A percentile compares a stretch with the other conserved stretches of the same genome.
phyloP scores from a whole-genome alignment of 768 basidiomycete genomes.

The Termitomyces sp. region DNA sequence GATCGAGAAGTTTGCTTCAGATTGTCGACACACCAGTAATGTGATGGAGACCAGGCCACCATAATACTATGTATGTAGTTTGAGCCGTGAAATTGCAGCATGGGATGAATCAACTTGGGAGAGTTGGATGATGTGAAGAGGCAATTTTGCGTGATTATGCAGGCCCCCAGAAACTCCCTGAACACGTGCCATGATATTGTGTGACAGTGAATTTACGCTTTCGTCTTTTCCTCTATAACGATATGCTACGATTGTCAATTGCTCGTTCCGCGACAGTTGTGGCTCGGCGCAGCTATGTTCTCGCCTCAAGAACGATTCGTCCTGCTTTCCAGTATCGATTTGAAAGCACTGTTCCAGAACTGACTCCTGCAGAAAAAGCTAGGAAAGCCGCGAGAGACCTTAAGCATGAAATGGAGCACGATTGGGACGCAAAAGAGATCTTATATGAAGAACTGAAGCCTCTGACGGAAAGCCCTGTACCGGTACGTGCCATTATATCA shows the following conservation, averaged over 20 bases:
- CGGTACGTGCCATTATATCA: constrained; percentile 31
- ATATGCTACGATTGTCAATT: constrained; percentile 22
- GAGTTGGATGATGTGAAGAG: not conserved
- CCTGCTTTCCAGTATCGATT: constrained; percentile 11
- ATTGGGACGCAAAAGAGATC: constrained; percentile 73
- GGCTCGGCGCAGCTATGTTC: constrained; percentile 9
- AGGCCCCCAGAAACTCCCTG: not conserved
- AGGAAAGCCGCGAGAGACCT: constrained; percentile 29
- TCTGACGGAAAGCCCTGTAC: constrained; percentile 67
- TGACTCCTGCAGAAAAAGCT: constrained; percentile 23
- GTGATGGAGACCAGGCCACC: no score
- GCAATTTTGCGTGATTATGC: not conserved
- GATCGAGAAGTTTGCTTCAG: not conserved
- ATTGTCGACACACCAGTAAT: not conserved
- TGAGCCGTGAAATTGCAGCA: not conserved
- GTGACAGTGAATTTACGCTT: not conserved
- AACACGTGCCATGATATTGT: not conserved
- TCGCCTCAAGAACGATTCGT: constrained; percentile 6
- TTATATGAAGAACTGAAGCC: constrained; percentile 80
- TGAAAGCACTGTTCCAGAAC: constrained; percentile 13
- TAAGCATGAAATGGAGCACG: constrained; percentile 44
- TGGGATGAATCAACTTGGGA: not conserved
- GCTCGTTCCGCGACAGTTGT: constrained; percentile 16
- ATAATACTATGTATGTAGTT: no score
- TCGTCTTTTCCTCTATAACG: not conserved